phyloP scores from a whole-genome alignment of 2,329 filamentous ascomycete genomes.

The Penicillium janthinellum region DNA sequence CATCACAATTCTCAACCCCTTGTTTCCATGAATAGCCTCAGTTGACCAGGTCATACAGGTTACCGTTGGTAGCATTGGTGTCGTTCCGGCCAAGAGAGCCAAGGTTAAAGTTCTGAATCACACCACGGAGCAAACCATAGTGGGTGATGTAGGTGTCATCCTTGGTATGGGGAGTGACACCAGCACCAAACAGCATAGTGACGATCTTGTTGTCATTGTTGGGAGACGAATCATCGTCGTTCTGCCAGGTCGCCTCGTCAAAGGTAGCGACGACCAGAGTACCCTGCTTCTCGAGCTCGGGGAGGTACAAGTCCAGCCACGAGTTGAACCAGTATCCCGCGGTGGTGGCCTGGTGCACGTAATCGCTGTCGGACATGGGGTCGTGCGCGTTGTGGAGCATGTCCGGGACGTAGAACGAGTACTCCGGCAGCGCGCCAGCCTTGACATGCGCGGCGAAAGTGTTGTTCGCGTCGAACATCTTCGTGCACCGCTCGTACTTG shows the following conservation, averaged over 20 bases:
- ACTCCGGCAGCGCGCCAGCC: constrained; percentile 12
- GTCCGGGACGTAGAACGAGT: constrained; percentile 20
- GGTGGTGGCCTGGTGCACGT: constrained; percentile 16
- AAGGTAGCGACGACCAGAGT: constrained; percentile 22
- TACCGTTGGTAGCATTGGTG: constrained; percentile 18
- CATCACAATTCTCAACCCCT: too few relatives aligned
- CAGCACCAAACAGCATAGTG: constrained; percentile 17
- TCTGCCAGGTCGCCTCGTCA: constrained; percentile 23
- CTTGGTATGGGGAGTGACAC: constrained; percentile 10
- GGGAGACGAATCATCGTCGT: constrained; percentile 12
- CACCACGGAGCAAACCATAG: constrained; percentile 17
- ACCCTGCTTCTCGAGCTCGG: constrained; percentile 17
- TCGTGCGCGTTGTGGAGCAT: constrained; percentile 22
- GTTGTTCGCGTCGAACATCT: constrained; percentile 14
- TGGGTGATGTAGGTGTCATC: constrained; percentile 16
- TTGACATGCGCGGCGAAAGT: constrained; percentile 14
- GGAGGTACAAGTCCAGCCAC: constrained; percentile 19
- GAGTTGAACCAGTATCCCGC: constrained; percentile 9
- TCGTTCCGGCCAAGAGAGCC: constrained; percentile 19
- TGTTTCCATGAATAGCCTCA: neutral
- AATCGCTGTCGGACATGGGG: constrained; percentile 16
- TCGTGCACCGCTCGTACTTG: constrained; percentile 13
- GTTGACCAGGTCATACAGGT: constrained; percentile 7
- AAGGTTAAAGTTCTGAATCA: constrained; percentile 19
- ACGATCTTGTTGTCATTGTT: constrained; percentile 20